Base-by-base conservation (phyloP, 768 basidiomycete genomes). In the Mycena haematopus region DNA sequence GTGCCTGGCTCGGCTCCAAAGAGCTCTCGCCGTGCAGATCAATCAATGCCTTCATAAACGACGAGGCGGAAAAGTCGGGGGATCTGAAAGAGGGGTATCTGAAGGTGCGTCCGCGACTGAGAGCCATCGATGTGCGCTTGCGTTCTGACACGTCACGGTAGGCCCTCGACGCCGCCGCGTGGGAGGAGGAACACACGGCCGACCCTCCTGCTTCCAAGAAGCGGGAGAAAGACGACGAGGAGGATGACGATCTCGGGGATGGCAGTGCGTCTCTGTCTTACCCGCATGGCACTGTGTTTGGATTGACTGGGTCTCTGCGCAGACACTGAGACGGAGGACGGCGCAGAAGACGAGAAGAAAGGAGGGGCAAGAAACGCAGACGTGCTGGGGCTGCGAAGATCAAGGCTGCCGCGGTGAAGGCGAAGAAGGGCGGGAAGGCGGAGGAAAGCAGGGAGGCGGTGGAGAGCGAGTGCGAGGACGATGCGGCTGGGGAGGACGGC, bases 1-100 rank as follows among this genome's bases (percentile, higher is more conserved):
- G 96, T 77, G 85, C 93, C n/a, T 99, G 96, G 96, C 81, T 92
- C 40, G 79, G 86, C 33, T 73, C 90, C 1, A 90, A 90, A 70
- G 96, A 97, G 75, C 87, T 98, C 55, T 91, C 88, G 22, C 80
- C 6, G 85, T 90, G 74, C 92, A 93, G 77, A n/a, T n/a, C n/a
- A n/a, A 96, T 99, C 77, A 84, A 91, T 66, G 82, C 88, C 3
- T 97, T 86, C 78, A 84, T 98, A 77, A 82, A 78, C 66, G 90
- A 90, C 31, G 19, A 82, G 79, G 75, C 93, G 93, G 79, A 88
- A 85, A 73, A 24, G 40, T 87, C 87, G 85, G 42, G 42, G 0
- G 92, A 95, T 36, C 85, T 98, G 42, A 75, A 89, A 21, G 74
- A 83, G 56, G 95, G 54, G 88, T 91, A 45, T 76, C 83, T 52